Evolutionary conservation across 306 rosid genomes (phyloP).

Genomic region (Trifolium pratense): DNA sequence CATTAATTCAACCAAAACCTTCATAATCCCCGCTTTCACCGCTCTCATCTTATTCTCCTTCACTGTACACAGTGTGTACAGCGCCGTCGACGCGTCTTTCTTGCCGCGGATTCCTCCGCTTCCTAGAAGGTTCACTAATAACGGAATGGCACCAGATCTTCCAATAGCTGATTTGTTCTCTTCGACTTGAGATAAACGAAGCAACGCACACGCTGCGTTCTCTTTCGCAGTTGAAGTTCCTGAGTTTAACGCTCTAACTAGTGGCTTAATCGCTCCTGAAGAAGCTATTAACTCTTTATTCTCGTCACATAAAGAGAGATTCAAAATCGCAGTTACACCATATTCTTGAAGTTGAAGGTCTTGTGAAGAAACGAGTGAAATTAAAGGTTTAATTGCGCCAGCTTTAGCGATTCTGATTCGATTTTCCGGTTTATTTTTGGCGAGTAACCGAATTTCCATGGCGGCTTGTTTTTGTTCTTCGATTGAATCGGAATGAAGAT

Average conservation of each 20-base stretch:
- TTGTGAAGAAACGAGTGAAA: constrained; percentile 65
- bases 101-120: constrained; percentile 74
- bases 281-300: constrained; percentile 80
- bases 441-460: constrained; percentile 88
- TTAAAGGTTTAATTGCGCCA: constrained; percentile 83
- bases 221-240: constrained; percentile 86
- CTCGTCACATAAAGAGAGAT: constrained; percentile 91
- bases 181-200: constrained; percentile 78
- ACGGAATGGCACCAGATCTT: constrained; percentile 86
- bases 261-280: constrained; percentile 80
- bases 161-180: constrained; percentile 81
- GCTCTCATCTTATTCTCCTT: constrained; percentile 89
- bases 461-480: constrained; percentile 95
- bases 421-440: constrained; percentile 84
- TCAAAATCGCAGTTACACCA: constrained; percentile 93
- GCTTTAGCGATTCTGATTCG: constrained; percentile 74
- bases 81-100: constrained; percentile 96
- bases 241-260: constrained; percentile 63
- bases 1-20: constrained; percentile 83
- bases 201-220: constrained; percentile 91
- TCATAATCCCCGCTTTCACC: constrained; percentile 84
- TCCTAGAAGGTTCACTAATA: constrained; percentile 71
- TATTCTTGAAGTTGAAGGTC: constrained; percentile 91
- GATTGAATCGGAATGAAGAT: constrained; percentile 68
- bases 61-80: constrained; percentile 75